Evolutionary conservation across 202 grass and related monocot species (phyloP), one percentile per base, ranked within the genome.

Genomic region (Zizania palustris): DNA sequence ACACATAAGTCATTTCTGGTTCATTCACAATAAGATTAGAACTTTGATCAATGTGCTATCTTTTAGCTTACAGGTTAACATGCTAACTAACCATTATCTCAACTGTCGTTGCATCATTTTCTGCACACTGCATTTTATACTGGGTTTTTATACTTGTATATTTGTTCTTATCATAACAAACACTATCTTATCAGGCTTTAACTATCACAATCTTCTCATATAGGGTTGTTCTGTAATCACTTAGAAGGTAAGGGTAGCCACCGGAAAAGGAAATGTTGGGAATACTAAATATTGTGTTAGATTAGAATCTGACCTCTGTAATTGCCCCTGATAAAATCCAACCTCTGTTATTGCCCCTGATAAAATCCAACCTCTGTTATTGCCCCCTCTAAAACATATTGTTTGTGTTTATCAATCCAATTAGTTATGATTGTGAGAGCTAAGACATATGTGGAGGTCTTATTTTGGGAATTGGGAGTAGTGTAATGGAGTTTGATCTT

Each of bases 101-200:
- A 19, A 54, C 2, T 18, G 2, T 8, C 18, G 5, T 54, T 18
- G n/a, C 50, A 18, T 18, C 2, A n/a, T 54, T 54, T 54, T 54
- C 16, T 49, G 5, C 18, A 19, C 1, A 6, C 50, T 54, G 18
- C 50, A 54, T 54, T 54, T 54, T 16, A 54, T 54, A 5, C 6
- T 54, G 50, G 16, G 16, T 8, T 3, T 53, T 3, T 53, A 21
- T 60, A 45, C 58, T 14, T 15, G 60, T 75, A 44, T 16, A 36
- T 7, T 62, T 5, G 14, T 49, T 61, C 15, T 48, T 10, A 50
- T 75, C 59, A 38, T 64, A 38, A 51, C 37, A 64, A 50, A 18
- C 44, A 64, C 45, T 11, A 50, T 51, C 59, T 38, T 75, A 36
- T 61, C 11, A 39, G 59, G 28, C 19, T 49, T 63, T 63, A 75